phyloP scores from a whole-genome alignment of 2,329 filamentous ascomycete genomes.

The Rutstroemia sp. region DNA sequence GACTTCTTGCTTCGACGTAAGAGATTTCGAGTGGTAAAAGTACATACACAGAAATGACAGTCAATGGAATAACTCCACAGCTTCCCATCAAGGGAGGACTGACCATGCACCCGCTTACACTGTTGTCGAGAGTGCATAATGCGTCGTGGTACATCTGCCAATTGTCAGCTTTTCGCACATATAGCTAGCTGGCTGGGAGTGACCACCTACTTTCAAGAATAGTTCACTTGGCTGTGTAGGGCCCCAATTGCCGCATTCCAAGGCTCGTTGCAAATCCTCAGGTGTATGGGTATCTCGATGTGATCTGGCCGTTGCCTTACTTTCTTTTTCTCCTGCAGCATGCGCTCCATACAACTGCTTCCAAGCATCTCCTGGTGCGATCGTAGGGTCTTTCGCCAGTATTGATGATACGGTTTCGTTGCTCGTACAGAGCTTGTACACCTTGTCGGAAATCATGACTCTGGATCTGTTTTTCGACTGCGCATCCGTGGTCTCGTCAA shows the following conservation, averaged over 20 bases:
- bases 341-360: conserved; percentile 44
- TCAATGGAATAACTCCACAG: conserved; percentile 58
- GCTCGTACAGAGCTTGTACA: conserved; percentile 46
- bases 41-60: conserved; percentile 53
- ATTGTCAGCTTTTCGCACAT: conserved; percentile 3
- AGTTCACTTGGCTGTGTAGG: conserved; percentile 54
- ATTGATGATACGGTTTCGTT: conserved; percentile 49
- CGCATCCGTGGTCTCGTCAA: neutral
- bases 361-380: conserved; percentile 47
- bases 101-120: conserved; percentile 38
- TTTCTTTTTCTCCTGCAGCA: conserved; percentile 16
- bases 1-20: neutral
- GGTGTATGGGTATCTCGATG: conserved; percentile 17
- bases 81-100: conserved; percentile 53
- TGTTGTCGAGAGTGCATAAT: conserved; percentile 20
- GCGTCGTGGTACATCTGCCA: conserved; percentile 25
- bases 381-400: conserved; percentile 44
- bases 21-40: neutral
- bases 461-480: neutral
- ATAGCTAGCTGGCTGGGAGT: neutral
- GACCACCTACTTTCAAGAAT: conserved; percentile 48
- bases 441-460: conserved; percentile 37
- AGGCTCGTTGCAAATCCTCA: conserved; percentile 46
- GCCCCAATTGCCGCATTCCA: conserved; percentile 62
- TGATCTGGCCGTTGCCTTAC: conserved; percentile 14